phyloP scores from a whole-genome alignment of 371 early-diverging fungal genomes.

The Amoeboaphelidium protococcarum region DNA sequence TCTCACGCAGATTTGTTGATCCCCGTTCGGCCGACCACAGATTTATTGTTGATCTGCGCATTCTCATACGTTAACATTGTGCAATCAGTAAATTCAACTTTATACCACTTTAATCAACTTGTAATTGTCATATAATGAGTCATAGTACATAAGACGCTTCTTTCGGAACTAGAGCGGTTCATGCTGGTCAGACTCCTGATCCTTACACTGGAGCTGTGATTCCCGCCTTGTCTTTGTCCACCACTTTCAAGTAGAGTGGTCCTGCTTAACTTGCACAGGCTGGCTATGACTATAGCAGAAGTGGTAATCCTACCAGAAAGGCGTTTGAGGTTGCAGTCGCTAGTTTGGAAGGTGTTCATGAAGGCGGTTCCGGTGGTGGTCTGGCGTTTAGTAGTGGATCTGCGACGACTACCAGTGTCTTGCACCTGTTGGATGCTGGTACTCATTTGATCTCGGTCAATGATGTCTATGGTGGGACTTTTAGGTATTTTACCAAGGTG shows the following conservation, averaged over 20 bases:
- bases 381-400: constrained; percentile 89
- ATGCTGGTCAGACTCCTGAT: constrained; percentile 54
- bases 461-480: constrained; percentile 93
- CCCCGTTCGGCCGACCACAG: no score
- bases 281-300: constrained; percentile 88
- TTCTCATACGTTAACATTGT: no score
- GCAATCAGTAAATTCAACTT: no score
- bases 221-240: constrained; percentile 76
- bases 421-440: constrained; percentile 37
- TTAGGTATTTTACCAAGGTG: constrained; percentile 86
- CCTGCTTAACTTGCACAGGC: constrained; percentile 72
- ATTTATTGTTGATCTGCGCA: no score
- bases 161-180: constrained; percentile 76
- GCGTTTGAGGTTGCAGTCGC: constrained; percentile 77
- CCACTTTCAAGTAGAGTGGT: constrained; percentile 73
- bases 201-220: constrained; percentile 77
- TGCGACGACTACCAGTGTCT: constrained; percentile 63
- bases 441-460: constrained; percentile 70
- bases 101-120: no score
- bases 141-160: no score
- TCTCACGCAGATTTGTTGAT: no score
- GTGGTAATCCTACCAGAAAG: constrained; percentile 74
- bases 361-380: constrained; percentile 17
- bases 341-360: constrained; percentile 31
- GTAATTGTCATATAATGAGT: no score